phyloP scores from a whole-genome alignment of 768 basidiomycete species.

The Rhizopogon sp. region DNA sequence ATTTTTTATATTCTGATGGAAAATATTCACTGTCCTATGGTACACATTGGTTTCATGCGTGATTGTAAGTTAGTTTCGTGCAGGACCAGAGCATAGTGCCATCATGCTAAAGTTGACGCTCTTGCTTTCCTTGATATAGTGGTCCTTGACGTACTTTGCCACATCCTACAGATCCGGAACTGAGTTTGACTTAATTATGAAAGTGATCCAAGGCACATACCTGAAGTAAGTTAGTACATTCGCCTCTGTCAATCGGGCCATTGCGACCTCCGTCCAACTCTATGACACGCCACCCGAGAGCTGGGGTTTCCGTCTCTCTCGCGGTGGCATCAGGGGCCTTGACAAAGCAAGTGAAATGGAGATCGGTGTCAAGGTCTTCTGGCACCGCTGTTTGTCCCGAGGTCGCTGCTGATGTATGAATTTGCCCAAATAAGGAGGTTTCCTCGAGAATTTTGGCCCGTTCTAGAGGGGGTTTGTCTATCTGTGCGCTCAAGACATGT shows the following conservation, averaged over 20 bases:
- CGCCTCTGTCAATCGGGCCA: conserved; percentile 79
- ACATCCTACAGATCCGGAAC: conserved; percentile 31
- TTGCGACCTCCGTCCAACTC: conserved; percentile 80
- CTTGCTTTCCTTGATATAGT: conserved; percentile 34
- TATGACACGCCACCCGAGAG: conserved; percentile 46
- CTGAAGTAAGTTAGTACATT: conserved; percentile 51
- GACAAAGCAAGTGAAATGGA: conserved; percentile 89
- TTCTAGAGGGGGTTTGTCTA: conserved; percentile 67
- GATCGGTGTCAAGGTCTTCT: conserved; percentile 58
- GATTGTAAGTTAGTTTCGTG: neutral
- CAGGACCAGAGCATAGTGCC: conserved; percentile 33
- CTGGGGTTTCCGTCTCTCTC: conserved; percentile 10
- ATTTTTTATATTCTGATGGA: neutral
- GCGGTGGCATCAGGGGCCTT: conserved; percentile 45
- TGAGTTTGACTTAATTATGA: neutral
- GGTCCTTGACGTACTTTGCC: conserved; percentile 39
- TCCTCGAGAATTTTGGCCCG: conserved; percentile 73
- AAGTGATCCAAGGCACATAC: conserved; percentile 26
- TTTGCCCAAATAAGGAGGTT: conserved; percentile 69
- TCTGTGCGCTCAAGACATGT: neutral
- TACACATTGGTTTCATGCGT: neutral
- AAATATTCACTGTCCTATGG: neutral
- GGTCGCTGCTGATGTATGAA: conserved; percentile 67
- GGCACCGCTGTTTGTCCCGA: conserved; percentile 69
- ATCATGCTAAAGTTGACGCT: conserved; percentile 44